Conservation (phyloP, 192 early-diverging fungal species). For the Linnemannia schmuckeri region DNA sequence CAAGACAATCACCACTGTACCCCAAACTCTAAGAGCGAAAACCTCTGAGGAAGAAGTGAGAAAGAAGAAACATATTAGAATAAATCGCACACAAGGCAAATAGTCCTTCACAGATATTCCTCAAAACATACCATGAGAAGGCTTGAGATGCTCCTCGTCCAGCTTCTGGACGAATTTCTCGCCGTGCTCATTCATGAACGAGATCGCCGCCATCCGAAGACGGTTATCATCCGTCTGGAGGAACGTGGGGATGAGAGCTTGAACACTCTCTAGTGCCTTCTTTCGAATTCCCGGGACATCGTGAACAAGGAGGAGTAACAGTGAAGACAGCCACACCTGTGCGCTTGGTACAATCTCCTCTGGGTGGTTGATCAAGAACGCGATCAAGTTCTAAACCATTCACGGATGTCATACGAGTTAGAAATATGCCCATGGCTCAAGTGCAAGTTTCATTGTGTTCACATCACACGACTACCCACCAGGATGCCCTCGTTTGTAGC, state of each 20-base stretch:
- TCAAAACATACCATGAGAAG: neutral
- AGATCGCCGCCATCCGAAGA: neutral
- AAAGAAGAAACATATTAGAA: neutral
- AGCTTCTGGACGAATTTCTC: constrained; percentile 17
- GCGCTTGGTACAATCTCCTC: constrained; percentile 22
- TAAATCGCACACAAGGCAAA: neutral
- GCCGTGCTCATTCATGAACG: constrained; percentile 29
- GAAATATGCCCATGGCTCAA: neutral
- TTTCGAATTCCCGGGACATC: constrained; percentile 34
- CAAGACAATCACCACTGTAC: constrained; percentile 26
- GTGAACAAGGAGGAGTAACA: constrained; percentile 17
- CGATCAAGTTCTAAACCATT: constrained; percentile 12
- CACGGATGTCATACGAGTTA: neutral
- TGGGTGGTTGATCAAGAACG: constrained; percentile 17
- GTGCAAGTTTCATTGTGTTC: neutral
- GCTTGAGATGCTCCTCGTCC: constrained; percentile 17
- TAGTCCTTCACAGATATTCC: neutral
- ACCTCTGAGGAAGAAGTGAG: constrained; percentile 29
- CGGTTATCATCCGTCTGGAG: constrained; percentile 33
- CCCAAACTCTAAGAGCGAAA: constrained; percentile 49
- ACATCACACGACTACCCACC: neutral
- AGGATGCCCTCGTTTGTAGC: constrained; percentile 27
- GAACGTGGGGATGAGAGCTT: constrained; percentile 20
- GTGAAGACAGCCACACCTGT: constrained; percentile 21
- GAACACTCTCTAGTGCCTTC: constrained; percentile 28